A percentile compares a stretch with the other conserved stretches of the same genome.
phyloP scores from a whole-genome alignment of 148 eudicot genomes.

The Arbutus unedo region DNA sequence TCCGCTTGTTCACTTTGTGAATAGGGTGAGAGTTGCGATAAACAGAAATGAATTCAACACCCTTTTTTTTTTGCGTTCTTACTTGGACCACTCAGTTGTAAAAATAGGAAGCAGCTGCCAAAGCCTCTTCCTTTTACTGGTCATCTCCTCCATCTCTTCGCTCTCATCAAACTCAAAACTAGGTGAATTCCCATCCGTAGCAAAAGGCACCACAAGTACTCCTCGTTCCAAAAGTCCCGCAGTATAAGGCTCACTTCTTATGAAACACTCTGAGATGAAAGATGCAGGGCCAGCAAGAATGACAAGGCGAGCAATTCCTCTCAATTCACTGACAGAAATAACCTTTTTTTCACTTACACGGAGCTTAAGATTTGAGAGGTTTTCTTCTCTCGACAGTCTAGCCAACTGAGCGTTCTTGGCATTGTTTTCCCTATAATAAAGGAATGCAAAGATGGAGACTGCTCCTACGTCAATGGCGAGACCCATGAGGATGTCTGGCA shows the following conservation, averaged over 20 bases:
- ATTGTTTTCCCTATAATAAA: slow-evolving; percentile 69
- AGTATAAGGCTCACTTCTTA: slow-evolving; percentile 62
- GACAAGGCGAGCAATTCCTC: slow-evolving; percentile 88
- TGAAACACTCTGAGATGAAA: slow-evolving; percentile 64
- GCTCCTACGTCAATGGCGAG: slow-evolving; percentile 87
- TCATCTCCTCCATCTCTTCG: slow-evolving; percentile 43
- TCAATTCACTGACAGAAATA: slow-evolving; percentile 64
- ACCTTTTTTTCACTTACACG: slow-evolving; percentile 64
- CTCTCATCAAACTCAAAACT: slow-evolving; percentile 59
- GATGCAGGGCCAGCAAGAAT: slow-evolving; percentile 75
- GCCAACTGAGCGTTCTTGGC: slow-evolving; percentile 80
- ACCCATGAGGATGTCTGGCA: slow-evolving; percentile 60
- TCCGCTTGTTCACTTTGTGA: no score
- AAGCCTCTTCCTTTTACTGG: slow-evolving; percentile 59
- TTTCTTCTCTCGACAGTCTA: slow-evolving; percentile 84
- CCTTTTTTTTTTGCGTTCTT: slow-evolving; percentile 21
- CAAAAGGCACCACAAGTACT: slow-evolving; percentile 83
- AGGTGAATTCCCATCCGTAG: slow-evolving; percentile 63
- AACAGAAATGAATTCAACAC: background rate
- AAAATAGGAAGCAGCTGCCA: slow-evolving; percentile 80
- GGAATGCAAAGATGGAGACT: slow-evolving; percentile 71
- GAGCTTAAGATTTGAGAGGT: slow-evolving; percentile 72
- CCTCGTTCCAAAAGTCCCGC: slow-evolving; percentile 74
- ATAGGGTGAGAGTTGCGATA: background rate
- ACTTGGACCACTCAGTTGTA: slow-evolving; percentile 70